Conservation (phyloP, 441 rosid genomes). For the Erodium texanum region DNA sequence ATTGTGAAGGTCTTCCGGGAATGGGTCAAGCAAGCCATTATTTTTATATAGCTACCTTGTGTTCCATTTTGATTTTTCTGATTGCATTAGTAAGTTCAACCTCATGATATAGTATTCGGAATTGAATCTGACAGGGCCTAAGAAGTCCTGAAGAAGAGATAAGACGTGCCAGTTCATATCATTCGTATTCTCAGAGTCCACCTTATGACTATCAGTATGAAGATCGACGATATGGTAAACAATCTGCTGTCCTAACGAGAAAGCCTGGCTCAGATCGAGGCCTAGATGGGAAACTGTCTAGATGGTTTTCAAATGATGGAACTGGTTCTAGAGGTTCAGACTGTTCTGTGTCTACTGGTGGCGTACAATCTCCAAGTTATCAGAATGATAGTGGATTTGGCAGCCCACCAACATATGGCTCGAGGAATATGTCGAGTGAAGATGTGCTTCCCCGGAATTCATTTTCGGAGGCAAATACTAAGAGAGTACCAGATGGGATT, state of each 20-base stretch:
- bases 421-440: conserved; percentile 35
- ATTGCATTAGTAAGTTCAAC: conserved; percentile 11
- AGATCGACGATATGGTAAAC: conserved; percentile 74
- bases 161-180: conserved; percentile 91
- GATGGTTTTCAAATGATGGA: conserved; percentile 79
- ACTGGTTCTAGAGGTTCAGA: conserved; percentile 76
- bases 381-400: conserved; percentile 38
- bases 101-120: conserved; percentile 16
- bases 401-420: conserved; percentile 52
- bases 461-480: conserved; percentile 33
- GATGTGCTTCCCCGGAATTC: conserved; percentile 27
- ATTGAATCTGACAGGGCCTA: conserved; percentile 38
- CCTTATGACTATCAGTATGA: conserved; percentile 96
- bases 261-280: conserved; percentile 93
- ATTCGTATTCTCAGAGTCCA: conserved; percentile 96
- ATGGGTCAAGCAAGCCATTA: not conserved
- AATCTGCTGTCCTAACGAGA: conserved; percentile 50
- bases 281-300: conserved; percentile 48
- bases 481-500: conserved; percentile 35
- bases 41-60: conserved; percentile 11
- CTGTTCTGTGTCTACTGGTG: conserved; percentile 71
- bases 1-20: not conserved
- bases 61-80: conserved; percentile 9
- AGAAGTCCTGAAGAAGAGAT: conserved; percentile 52
- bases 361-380: conserved; percentile 59